Evolutionary conservation across 2,329 filamentous ascomycete genomes (phyloP).

Genomic region (Epicoccum nigrum): DNA sequence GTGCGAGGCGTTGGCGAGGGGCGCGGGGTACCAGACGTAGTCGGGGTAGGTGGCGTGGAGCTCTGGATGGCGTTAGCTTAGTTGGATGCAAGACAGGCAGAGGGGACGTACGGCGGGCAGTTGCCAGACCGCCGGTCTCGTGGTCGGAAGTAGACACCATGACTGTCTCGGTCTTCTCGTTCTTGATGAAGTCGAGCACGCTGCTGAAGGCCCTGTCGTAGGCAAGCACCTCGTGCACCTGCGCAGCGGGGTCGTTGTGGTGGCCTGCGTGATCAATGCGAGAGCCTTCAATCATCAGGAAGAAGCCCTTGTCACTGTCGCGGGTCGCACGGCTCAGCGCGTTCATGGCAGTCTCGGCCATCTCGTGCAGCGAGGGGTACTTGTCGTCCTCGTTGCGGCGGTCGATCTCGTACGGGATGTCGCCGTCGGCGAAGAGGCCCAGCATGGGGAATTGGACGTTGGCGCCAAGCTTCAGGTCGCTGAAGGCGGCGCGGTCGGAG

Average conservation of each 20-base stretch:
- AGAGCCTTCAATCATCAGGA: conserved; percentile 97
- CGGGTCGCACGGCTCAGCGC: conserved; percentile 81
- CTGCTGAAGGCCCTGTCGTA: conserved; percentile 86
- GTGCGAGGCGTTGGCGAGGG: conserved; percentile 79
- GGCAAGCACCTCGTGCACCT: conserved; percentile 84
- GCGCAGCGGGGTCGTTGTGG: conserved; percentile 61
- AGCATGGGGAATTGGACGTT: conserved; percentile 78
- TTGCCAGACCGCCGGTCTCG: conserved; percentile 88
- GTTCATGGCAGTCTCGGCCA: conserved; percentile 81
- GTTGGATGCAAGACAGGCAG: not conserved
- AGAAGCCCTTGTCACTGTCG: conserved; percentile 90
- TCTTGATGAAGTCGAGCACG: conserved; percentile 83
- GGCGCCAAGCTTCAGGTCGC: conserved; percentile 70
- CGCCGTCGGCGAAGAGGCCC: conserved; percentile 79
- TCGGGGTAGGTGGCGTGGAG: conserved; percentile 67
- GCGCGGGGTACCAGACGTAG: conserved; percentile 81
- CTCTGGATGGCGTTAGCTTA: conserved; percentile 50
- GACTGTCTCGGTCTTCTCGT: conserved; percentile 74
- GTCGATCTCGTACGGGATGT: conserved; percentile 95
- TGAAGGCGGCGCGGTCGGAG: conserved; percentile 74
- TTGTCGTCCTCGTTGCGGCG: conserved; percentile 76
- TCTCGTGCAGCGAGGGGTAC: conserved; percentile 90
- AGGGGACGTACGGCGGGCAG: conserved; percentile 71
- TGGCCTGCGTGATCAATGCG: conserved; percentile 92
- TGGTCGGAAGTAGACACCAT: conserved; percentile 93